Percentiles rank a stretch among this genome's conserved stretches.
Evolutionary conservation across 208 protist species (phyloP).

Genomic region (Endotrypanum monterogeii): DNA sequence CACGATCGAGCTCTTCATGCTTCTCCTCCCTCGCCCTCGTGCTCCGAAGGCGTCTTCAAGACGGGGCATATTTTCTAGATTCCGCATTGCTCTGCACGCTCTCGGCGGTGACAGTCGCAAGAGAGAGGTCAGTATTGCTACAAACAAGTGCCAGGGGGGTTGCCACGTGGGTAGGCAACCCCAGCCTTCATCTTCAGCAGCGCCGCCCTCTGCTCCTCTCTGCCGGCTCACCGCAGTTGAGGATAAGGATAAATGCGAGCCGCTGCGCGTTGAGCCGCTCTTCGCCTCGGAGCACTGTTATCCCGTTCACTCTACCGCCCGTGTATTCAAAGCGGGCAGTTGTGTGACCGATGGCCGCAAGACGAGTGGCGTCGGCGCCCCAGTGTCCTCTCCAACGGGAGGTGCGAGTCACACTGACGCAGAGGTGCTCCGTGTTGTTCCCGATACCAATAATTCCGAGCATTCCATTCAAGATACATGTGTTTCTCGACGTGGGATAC

Average conservation of each 20-base stretch:
- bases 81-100: conserved; percentile 29
- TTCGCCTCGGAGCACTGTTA: conserved; percentile 15
- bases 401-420: not conserved
- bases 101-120: not conserved
- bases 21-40: conserved; percentile 18
- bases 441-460: not conserved
- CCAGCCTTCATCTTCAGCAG: not conserved
- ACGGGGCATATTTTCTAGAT: conserved; percentile 14
- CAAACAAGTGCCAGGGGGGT: not conserved
- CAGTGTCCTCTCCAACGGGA: not conserved
- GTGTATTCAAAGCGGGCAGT: not conserved
- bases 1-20: conserved; percentile 69
- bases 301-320: not conserved
- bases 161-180: not conserved
- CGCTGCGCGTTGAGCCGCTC: conserved; percentile 13
- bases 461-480: not conserved
- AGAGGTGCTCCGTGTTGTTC: not conserved
- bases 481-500: not conserved
- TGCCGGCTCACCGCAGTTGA: conserved; percentile 2
- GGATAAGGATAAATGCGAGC: not conserved
- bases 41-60: conserved; percentile 16
- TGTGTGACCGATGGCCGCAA: too few relatives aligned
- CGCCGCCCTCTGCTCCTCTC: not conserved
- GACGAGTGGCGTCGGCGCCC: not conserved
- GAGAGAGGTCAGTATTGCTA: not conserved